A percentile compares a stretch with the other conserved stretches of the same genome.
Evolutionary conservation across 495 filamentous ascomycete species (phyloP).

Genomic region (Hypomontagnella monticulosa): DNA sequence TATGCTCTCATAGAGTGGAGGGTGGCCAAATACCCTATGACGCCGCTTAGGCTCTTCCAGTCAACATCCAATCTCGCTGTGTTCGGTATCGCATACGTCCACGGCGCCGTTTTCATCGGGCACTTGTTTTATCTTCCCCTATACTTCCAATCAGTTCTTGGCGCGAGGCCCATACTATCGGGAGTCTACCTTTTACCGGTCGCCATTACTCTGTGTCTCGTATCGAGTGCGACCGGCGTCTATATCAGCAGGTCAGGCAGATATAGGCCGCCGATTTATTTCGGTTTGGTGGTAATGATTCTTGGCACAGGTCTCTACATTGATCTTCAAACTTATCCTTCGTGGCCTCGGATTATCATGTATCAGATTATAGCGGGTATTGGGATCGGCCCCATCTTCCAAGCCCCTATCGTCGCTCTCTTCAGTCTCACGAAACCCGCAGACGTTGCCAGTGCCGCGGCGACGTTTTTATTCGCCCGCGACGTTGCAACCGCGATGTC

Average conservation of each 20-base stretch:
- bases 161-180: slow-evolving; percentile 74
- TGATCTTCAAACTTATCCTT: slow-evolving; percentile 58
- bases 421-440: slow-evolving; percentile 70
- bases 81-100: slow-evolving; percentile 67
- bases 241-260: slow-evolving; percentile 78
- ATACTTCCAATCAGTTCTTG: slow-evolving; percentile 81
- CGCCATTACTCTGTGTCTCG: slow-evolving; percentile 72
- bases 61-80: slow-evolving; percentile 66
- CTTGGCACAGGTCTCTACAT: slow-evolving; percentile 74
- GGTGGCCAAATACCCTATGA: slow-evolving; percentile 78
- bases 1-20: slow-evolving; percentile 77
- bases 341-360: slow-evolving; percentile 68
- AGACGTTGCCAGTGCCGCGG: slow-evolving; percentile 74
- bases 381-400: slow-evolving; percentile 74
- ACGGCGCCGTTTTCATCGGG: slow-evolving; percentile 78
- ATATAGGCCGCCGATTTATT: slow-evolving; percentile 63
- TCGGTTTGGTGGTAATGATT: slow-evolving; percentile 65
- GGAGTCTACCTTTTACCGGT: slow-evolving; percentile 84
- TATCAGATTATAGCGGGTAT: slow-evolving; percentile 73
- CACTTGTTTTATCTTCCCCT: slow-evolving; percentile 80
- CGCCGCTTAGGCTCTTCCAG: slow-evolving; percentile 75
- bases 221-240: slow-evolving; percentile 71
- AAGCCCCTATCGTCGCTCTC: slow-evolving; percentile 80
- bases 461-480: slow-evolving; percentile 71
- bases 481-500: slow-evolving; percentile 71